Percentiles rank a stretch among this genome's conserved stretches.
Evolutionary conservation across 148 eudicot species (phyloP).

Genomic region (Rhododendron simsii): DNA sequence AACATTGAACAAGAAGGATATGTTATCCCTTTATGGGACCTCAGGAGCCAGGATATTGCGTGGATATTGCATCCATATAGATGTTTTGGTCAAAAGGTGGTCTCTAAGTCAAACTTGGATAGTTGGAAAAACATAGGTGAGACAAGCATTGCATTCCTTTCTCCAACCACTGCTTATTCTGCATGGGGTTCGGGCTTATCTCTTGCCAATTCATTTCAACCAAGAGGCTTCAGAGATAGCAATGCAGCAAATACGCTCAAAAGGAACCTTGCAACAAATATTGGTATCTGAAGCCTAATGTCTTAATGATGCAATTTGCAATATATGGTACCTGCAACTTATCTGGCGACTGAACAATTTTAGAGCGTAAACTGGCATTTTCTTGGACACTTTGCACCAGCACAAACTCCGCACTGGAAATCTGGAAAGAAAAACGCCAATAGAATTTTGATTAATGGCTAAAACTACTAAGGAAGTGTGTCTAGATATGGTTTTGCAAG

Average conservation of each 20-base stretch:
- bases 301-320: neutral
- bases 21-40: neutral
- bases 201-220: neutral
- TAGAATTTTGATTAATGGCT: neutral
- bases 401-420: slow-evolving; percentile 69
- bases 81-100: neutral
- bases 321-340: slow-evolving; percentile 69
- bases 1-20: neutral
- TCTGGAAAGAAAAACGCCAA: slow-evolving; percentile 30
- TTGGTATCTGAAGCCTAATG: neutral
- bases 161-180: neutral
- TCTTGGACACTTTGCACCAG: slow-evolving; percentile 79
- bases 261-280: neutral
- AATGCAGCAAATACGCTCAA: neutral
- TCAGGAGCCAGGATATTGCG: neutral
- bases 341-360: slow-evolving; percentile 91
- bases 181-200: neutral
- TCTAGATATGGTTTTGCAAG: neutral
- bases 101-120: neutral
- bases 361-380: slow-evolving; percentile 68
- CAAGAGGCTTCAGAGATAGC: neutral
- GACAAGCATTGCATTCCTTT: neutral
- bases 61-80: neutral
- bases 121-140: neutral
- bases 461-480: neutral